These are phyloP conservation scores for Yamadazyma philogaea DNA, from an alignment of 805 yeast species.

Conservation along the genomic window DNA sequence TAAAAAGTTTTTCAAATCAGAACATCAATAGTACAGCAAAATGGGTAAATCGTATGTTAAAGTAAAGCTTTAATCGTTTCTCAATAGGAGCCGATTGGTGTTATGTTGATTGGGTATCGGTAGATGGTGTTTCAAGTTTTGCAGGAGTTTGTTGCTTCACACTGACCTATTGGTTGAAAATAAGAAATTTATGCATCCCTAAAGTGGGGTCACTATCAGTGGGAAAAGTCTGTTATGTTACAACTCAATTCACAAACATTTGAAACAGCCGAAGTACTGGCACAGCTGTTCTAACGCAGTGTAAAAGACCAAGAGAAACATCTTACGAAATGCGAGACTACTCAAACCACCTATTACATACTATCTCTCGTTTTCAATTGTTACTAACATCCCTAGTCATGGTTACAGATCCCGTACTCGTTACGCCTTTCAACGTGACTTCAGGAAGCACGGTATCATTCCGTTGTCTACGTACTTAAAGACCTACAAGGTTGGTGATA, in stretches of 20 bases:
- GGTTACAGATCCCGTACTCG: constrained; percentile 99
- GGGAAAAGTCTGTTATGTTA: too few relatives aligned
- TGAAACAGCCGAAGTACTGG: too few relatives aligned
- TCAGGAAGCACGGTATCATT: constrained; percentile 93
- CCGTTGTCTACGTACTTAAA: constrained; percentile 96
- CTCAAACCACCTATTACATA: not conserved
- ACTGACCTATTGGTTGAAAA: too few relatives aligned
- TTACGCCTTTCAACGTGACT: constrained; percentile 99
- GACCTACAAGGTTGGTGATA: constrained; percentile 98
- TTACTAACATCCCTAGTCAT: constrained; percentile 40
- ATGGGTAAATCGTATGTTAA: constrained; percentile 40
- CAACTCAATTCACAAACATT: too few relatives aligned
- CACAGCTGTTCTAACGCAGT: too few relatives aligned
- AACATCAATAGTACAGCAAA: constrained; percentile 17
- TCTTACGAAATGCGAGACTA: too few relatives aligned
- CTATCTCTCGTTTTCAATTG: not conserved
- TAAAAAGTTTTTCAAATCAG: constrained; percentile 13
- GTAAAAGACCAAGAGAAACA: too few relatives aligned
- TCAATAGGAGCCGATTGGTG: not conserved
- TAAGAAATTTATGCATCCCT: too few relatives aligned
- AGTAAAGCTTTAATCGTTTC: not conserved
- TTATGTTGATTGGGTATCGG: not conserved
- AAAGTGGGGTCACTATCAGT: too few relatives aligned
- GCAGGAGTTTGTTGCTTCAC: too few relatives aligned
- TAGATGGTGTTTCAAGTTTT: not conserved